These are phyloP conservation scores for Penicillium sp. DNA, from an alignment of 2,329 filamentous ascomycete species.

Conservation along the genomic window DNA sequence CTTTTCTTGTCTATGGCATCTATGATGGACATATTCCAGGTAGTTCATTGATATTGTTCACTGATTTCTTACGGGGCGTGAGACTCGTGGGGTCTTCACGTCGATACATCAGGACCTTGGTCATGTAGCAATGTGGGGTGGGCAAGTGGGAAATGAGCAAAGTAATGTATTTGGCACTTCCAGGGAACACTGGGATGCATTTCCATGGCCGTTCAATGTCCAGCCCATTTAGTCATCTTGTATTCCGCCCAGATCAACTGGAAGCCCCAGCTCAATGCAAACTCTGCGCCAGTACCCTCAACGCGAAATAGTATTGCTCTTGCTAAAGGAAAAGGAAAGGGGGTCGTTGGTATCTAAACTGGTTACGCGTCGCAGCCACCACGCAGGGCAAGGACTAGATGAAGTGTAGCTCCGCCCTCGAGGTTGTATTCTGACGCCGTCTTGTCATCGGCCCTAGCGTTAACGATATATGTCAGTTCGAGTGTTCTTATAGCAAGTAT, in stretches of 20 bases:
- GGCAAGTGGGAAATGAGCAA: background rate
- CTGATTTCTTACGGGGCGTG: background rate
- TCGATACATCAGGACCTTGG: background rate
- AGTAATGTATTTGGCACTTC: background rate
- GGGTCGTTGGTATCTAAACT: conserved; percentile 13
- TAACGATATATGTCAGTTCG: background rate
- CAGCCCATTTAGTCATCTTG: background rate
- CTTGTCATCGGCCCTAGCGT: conserved; percentile 81
- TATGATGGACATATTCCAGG: background rate
- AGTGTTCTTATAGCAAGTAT: background rate
- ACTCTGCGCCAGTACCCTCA: background rate
- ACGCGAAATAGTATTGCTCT: conserved; percentile 4
- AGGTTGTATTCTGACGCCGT: conserved; percentile 85
- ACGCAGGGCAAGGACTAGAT: conserved; percentile 89
- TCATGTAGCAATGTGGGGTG: background rate
- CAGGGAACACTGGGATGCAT: background rate
- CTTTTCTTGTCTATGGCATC: background rate
- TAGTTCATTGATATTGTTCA: background rate
- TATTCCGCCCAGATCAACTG: background rate
- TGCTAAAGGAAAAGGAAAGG: conserved; percentile 2
- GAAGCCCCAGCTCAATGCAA: background rate
- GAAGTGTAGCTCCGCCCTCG: conserved; percentile 85
- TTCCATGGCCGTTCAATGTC: background rate
- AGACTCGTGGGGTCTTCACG: background rate
- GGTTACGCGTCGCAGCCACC: conserved; percentile 53